Evolutionary conservation across 768 basidiomycete species (phyloP).

Genomic region (Trichaptum fuscoviolaceum): DNA sequence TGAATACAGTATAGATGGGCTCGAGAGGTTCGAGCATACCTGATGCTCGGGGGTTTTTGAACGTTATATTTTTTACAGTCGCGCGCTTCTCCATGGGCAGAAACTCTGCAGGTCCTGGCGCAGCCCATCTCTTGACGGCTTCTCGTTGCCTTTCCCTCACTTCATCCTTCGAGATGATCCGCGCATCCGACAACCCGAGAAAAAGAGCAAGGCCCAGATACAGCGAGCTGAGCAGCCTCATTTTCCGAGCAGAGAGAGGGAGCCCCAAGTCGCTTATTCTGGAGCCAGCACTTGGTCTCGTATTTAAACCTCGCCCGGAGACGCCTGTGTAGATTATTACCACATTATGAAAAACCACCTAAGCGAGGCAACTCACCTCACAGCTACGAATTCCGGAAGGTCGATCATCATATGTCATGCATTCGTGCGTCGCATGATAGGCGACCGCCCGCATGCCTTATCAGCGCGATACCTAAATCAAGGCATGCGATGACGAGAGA

Average conservation of each 20-base stretch:
- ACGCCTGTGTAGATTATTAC: not conserved
- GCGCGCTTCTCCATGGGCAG: constrained; percentile 1
- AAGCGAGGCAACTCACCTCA: not conserved
- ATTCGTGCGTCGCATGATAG: not conserved
- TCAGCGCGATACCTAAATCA: not conserved
- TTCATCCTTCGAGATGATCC: not conserved
- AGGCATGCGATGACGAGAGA: not conserved
- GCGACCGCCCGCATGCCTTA: not conserved
- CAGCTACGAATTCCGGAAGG: not conserved
- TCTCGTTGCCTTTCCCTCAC: not conserved
- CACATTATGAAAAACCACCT: not conserved
- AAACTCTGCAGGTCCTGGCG: not conserved
- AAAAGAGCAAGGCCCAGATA: not conserved
- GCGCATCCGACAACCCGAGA: not conserved
- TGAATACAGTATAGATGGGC: not conserved
- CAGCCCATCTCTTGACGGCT: not conserved
- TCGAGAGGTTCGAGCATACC: constrained; percentile 29
- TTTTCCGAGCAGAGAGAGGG: not conserved
- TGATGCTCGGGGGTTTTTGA: constrained; percentile 60
- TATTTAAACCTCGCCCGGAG: not conserved
- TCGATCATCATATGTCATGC: not conserved
- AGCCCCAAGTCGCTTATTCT: not conserved
- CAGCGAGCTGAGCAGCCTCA: not conserved
- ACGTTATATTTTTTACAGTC: constrained; percentile 60
- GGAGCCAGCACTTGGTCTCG: not conserved